phyloP scores from a whole-genome alignment of 2,329 filamentous ascomycete genomes.

The Hypoxylon sp. region DNA sequence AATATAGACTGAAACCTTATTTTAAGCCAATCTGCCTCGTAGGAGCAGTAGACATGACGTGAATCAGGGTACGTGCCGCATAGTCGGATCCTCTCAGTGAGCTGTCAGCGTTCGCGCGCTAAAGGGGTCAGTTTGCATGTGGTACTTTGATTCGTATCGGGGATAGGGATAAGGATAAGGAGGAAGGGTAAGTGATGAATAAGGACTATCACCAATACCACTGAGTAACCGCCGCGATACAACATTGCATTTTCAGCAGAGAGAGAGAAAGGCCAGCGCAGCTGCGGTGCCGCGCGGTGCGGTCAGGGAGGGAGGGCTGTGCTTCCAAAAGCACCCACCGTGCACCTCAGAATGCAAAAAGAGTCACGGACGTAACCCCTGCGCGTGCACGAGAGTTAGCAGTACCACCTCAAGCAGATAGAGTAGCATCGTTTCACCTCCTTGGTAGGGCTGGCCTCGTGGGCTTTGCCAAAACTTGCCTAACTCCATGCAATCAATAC shows the following conservation, averaged over 20 bases:
- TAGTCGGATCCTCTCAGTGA: background rate
- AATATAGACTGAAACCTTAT: background rate
- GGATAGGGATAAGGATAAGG: background rate
- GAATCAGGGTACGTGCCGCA: background rate
- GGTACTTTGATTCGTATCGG: background rate
- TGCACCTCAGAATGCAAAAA: background rate
- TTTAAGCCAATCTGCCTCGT: slow-evolving; percentile 1
- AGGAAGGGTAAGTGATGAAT: background rate
- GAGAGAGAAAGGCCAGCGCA: background rate
- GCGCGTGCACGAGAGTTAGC: too few species aligned
- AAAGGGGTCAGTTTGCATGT: background rate
- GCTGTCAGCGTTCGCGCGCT: background rate
- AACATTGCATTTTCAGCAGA: background rate
- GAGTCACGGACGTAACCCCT: background rate
- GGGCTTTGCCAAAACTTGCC: background rate
- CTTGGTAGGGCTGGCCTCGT: slow-evolving; percentile 1
- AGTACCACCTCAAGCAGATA: background rate
- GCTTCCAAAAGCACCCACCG: too few species aligned
- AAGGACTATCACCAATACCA: background rate
- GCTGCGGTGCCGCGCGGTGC: background rate
- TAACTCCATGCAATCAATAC: background rate
- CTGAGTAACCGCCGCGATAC: background rate
- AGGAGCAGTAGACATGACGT: background rate
- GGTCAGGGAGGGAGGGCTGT: background rate
- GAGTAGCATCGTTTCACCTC: background rate